A percentile compares a stretch with the other conserved stretches of the same genome.
Evolutionary conservation across 1,284 basidiomycete genomes (phyloP).

Genomic region (Retiboletus fuscus): DNA sequence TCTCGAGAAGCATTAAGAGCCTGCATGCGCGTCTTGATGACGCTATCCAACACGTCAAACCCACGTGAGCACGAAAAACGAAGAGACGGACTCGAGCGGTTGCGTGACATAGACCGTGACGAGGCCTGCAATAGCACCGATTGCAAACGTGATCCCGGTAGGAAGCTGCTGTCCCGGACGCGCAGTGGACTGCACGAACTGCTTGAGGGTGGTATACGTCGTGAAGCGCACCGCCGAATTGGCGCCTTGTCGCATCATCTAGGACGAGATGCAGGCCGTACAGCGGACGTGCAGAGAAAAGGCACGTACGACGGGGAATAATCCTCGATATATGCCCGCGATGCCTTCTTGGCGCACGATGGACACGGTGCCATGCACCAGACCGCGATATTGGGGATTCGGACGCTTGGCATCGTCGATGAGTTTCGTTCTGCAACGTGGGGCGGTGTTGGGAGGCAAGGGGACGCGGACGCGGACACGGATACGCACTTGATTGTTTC

Average conservation of each 20-base stretch:
- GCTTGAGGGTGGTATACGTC: too few relatives aligned
- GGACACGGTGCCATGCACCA: too few relatives aligned
- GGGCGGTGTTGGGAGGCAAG: neutral
- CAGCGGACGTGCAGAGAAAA: neutral
- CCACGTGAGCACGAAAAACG: neutral
- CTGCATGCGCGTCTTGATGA: conserved; percentile 99
- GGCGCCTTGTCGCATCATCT: conserved; percentile 98
- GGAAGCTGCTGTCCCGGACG: too few relatives aligned
- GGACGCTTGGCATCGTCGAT: conserved; percentile 93
- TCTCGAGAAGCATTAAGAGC: conserved; percentile 84
- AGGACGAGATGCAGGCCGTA: neutral
- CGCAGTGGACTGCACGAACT: too few relatives aligned
- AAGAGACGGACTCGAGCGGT: conserved; percentile 83
- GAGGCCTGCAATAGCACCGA: too few relatives aligned
- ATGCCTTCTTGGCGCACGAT: conserved; percentile 91
- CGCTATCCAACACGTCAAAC: conserved; percentile 62
- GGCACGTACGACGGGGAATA: conserved; percentile 88
- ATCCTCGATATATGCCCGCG: conserved; percentile 87
- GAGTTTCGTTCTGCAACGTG: conserved; percentile 85
- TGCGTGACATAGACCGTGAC: too few relatives aligned
- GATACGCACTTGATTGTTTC: too few relatives aligned
- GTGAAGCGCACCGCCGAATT: conserved; percentile 96
- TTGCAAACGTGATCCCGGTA: too few relatives aligned
- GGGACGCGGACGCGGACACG: conserved; percentile 42
- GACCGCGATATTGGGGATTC: too few relatives aligned